These are phyloP conservation scores for Pleodorina starrii DNA, from an alignment of 139 green algal species.

Conservation along the genomic window DNA sequence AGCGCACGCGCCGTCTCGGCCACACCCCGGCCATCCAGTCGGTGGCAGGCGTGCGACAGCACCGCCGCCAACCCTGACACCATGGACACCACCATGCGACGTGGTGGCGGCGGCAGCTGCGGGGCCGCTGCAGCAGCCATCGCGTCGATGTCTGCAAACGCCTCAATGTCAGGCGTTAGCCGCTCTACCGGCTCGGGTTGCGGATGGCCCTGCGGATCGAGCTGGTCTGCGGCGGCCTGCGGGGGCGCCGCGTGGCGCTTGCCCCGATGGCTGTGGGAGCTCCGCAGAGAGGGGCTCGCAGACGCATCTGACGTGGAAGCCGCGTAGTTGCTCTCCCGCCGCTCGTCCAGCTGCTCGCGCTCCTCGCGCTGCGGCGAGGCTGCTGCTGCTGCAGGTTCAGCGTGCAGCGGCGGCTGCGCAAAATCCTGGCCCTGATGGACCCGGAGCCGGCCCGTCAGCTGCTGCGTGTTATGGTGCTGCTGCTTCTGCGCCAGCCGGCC, in stretches of 20 bases:
- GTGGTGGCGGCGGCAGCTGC: background rate
- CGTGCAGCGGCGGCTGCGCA: background rate
- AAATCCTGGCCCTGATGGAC: constrained; percentile 1
- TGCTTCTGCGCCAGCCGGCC: background rate
- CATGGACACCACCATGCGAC: background rate
- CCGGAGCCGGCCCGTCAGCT: background rate
- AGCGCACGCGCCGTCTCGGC: background rate
- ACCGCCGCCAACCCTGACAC: background rate
- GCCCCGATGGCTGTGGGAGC: too few species aligned
- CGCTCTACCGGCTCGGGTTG: too few species aligned
- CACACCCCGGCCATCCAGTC: constrained; percentile 8
- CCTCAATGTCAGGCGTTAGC: too few species aligned
- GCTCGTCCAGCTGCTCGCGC: background rate
- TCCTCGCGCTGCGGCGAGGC: background rate
- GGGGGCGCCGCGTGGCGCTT: too few species aligned
- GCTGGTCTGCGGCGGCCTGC: too few species aligned
- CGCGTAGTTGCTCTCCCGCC: background rate
- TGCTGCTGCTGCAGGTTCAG: background rate
- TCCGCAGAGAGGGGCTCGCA: background rate
- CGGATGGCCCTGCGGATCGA: too few species aligned
- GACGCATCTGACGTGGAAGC: constrained; percentile 16
- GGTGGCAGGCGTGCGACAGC: background rate
- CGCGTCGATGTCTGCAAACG: too few species aligned
- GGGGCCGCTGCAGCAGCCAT: too few species aligned
- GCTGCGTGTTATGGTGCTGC: background rate